These are phyloP conservation scores for Citrus maxima DNA, from an alignment of 345 rosid genomes.

Conservation along the genomic window DNA sequence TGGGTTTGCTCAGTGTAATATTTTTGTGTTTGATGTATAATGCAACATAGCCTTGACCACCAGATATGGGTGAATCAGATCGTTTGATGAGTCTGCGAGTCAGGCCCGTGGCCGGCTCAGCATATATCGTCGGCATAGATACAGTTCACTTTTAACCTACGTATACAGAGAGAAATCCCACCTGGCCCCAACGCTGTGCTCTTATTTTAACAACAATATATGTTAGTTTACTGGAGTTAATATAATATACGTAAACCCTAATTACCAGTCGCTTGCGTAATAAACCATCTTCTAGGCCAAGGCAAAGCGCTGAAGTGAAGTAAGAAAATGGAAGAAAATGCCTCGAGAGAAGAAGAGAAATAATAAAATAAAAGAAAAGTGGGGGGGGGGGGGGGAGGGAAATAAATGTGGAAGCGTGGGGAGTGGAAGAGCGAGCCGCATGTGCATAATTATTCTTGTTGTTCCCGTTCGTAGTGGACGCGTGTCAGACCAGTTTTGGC, in stretches of 20 bases:
- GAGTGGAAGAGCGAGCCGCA: constrained; percentile 22
- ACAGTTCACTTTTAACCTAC: neutral
- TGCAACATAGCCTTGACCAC: no score
- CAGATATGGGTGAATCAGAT: neutral
- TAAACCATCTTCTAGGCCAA: neutral
- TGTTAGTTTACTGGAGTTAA: neutral
- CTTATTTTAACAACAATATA: no score
- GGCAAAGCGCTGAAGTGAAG: neutral
- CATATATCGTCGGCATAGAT: neutral
- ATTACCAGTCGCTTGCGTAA: neutral
- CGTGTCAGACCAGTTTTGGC: constrained; percentile 1
- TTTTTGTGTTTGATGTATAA: no score
- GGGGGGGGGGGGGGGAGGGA: neutral
- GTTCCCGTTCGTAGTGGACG: constrained; percentile 1
- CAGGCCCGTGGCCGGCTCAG: constrained; percentile 12
- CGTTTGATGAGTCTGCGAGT: neutral
- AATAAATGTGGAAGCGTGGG: constrained; percentile 11
- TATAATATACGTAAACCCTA: neutral
- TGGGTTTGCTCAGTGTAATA: no score
- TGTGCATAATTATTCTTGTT: constrained; percentile 6
- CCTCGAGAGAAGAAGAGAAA: neutral
- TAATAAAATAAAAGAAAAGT: no score
- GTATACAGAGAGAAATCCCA: neutral
- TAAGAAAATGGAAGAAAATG: no score
- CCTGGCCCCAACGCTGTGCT: neutral